Evolutionary conservation across 176 grass and related monocot species (phyloP).

Genomic region (Phoenix dactylifera): DNA sequence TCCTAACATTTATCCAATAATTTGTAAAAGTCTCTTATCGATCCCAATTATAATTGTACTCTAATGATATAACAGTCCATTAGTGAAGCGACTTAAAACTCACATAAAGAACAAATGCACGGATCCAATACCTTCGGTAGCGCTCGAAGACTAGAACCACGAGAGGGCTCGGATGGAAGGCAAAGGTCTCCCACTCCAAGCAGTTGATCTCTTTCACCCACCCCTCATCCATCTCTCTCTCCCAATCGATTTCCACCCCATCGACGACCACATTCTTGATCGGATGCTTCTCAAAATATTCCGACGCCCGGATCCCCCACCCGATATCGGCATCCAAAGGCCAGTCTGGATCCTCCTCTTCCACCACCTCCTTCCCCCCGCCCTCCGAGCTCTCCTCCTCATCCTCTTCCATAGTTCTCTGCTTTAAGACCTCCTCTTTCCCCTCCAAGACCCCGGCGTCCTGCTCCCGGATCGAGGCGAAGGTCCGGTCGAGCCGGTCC

Average conservation of each 20-base stretch:
- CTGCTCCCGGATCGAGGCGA: conserved; percentile 58
- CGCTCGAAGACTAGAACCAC: conserved; percentile 79
- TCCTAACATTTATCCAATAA: too few species aligned
- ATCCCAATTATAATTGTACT: too few species aligned
- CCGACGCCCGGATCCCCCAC: conserved; percentile 70
- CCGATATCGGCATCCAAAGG: conserved; percentile 82
- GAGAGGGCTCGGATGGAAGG: conserved; percentile 88
- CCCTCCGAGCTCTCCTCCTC: background rate
- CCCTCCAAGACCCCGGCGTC: conserved; percentile 40
- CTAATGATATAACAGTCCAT: too few species aligned
- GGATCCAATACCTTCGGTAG: conserved; percentile 48
- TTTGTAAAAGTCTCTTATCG: too few species aligned
- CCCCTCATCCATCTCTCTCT: conserved; percentile 65
- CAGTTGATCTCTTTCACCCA: conserved; percentile 98
- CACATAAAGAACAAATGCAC: too few species aligned
- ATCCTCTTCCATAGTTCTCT: background rate
- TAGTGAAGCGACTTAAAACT: too few species aligned
- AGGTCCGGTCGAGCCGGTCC: conserved; percentile 55
- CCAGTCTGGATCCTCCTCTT: conserved; percentile 81
- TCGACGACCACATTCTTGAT: conserved; percentile 88
- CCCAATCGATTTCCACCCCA: conserved; percentile 88
- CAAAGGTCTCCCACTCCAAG: conserved; percentile 93
- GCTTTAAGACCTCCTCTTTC: conserved; percentile 44
- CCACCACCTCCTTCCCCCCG: conserved; percentile 38
- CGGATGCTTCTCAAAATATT: conserved; percentile 91